Evolutionary conservation across 352 stramenopile species (phyloP).

Genomic region (Globisporangium yorkense): DNA sequence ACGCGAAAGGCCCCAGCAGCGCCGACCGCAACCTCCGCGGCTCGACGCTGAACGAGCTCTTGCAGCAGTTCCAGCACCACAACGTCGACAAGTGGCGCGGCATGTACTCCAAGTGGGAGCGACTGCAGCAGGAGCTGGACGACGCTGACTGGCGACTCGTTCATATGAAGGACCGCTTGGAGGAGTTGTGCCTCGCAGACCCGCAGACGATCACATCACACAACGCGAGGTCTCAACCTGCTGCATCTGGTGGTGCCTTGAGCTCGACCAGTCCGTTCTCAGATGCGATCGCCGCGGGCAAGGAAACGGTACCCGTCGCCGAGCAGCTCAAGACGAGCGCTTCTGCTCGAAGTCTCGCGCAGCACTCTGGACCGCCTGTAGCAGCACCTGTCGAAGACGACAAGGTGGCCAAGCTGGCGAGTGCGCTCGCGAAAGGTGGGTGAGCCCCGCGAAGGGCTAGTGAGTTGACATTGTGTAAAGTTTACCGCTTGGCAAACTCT

Average conservation of each 20-base stretch:
- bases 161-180: constrained; percentile 46
- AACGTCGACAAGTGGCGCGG: constrained; percentile 32
- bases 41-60: constrained; percentile 17
- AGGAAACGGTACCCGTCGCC: constrained; percentile 43
- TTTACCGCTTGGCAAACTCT: not conserved
- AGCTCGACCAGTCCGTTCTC: constrained; percentile 49
- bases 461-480: too few relatives aligned
- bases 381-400: not conserved
- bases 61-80: constrained; percentile 20
- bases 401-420: not conserved
- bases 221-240: not conserved
- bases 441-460: not conserved
- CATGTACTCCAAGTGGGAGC: constrained; percentile 42
- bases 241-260: not conserved
- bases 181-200: constrained; percentile 40
- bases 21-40: not conserved
- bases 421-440: constrained; percentile 15
- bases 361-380: not conserved
- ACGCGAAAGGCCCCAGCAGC: not conserved
- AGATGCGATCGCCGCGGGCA: constrained; percentile 55
- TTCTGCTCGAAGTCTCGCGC: constrained; percentile 17
- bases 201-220: not conserved
- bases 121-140: constrained; percentile 36
- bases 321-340: constrained; percentile 40
- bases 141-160: constrained; percentile 59